Conservation (phyloP, 495 filamentous ascomycete genomes). For the Penicillium maclennaniae region DNA sequence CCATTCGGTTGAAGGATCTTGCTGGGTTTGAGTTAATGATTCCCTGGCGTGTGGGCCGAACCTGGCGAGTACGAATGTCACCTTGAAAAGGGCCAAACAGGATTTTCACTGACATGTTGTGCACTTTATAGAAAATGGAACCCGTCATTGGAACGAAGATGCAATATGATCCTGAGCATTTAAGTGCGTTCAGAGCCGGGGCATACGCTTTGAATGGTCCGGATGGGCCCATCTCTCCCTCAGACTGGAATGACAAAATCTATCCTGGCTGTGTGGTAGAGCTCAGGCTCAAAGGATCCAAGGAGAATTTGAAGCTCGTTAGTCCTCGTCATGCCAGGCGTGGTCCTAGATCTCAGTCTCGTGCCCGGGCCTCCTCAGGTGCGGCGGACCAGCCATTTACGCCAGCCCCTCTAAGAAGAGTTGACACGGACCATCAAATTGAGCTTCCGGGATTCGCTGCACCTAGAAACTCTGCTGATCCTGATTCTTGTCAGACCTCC, state of each 20-base stretch:
- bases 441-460: neutral
- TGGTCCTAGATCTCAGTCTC: neutral
- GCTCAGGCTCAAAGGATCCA: neutral
- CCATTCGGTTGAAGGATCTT: neutral
- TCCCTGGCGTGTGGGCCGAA: conserved; percentile 1
- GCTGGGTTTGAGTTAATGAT: conserved; percentile 2
- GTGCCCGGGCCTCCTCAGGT: neutral
- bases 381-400: neutral
- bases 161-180: neutral
- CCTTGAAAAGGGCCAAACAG: neutral
- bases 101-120: neutral
- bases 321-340: neutral
- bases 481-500: neutral
- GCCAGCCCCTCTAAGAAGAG: neutral
- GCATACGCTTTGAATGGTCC: conserved; percentile 2
- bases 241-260: conserved; percentile 3
- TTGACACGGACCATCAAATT: neutral
- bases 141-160: conserved; percentile 3
- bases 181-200: neutral
- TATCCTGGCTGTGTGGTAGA: neutral
- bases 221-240: neutral
- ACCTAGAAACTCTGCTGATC: neutral
- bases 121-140: neutral
- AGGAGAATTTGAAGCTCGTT: neutral
- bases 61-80: neutral